These are phyloP conservation scores for Epichloe gansuensis DNA, from an alignment of 2,329 filamentous ascomycete species.

Conservation along the genomic window DNA sequence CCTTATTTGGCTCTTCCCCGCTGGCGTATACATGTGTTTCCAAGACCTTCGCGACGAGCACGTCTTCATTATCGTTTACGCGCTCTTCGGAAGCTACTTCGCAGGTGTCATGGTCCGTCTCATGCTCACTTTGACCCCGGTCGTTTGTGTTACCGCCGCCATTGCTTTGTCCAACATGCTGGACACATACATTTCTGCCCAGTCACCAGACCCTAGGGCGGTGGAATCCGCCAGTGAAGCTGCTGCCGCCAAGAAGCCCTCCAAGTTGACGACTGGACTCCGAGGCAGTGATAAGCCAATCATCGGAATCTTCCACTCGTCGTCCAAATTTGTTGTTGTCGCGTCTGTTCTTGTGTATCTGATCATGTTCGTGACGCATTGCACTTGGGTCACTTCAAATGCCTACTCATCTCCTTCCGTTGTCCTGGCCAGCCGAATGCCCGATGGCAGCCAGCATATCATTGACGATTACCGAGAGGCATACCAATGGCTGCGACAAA, in stretches of 20 bases:
- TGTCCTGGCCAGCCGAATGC: slow-evolving; percentile 80
- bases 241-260: slow-evolving; percentile 43
- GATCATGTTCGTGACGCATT: slow-evolving; percentile 88
- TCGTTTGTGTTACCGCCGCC: slow-evolving; percentile 89
- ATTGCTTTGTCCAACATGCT: slow-evolving; percentile 79
- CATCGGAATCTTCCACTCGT: slow-evolving; percentile 68
- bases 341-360: slow-evolving; percentile 65
- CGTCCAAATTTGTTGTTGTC: slow-evolving; percentile 71
- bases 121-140: slow-evolving; percentile 92
- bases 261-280: slow-evolving; percentile 38
- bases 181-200: slow-evolving; percentile 65
- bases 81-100: slow-evolving; percentile 95
- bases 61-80: slow-evolving; percentile 94
- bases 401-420: slow-evolving; percentile 98
- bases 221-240: slow-evolving; percentile 32
- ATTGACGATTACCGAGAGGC: slow-evolving; percentile 99
- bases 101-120: slow-evolving; percentile 98
- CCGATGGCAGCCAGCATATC: slow-evolving; percentile 93
- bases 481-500: slow-evolving; percentile 98
- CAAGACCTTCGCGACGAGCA: slow-evolving; percentile 87
- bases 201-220: slow-evolving; percentile 44
- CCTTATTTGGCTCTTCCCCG: slow-evolving; percentile 97
- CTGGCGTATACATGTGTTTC: slow-evolving; percentile 97
- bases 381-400: slow-evolving; percentile 98
- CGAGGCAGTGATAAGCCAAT: slow-evolving; percentile 59